Evolutionary conservation across 805 yeast species (phyloP).

Genomic region (Ogataea sp.): DNA sequence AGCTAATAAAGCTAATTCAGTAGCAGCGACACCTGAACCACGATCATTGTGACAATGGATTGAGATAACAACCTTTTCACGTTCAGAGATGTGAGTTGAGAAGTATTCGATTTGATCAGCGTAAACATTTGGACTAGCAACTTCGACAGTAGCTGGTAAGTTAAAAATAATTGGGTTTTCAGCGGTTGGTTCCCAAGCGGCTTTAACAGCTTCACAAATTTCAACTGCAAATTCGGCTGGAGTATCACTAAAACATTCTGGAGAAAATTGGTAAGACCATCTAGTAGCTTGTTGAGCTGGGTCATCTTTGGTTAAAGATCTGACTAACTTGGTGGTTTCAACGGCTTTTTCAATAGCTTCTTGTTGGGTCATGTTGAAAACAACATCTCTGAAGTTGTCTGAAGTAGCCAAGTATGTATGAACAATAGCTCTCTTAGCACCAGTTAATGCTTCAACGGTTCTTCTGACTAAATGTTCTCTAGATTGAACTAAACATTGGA

Average conservation of each 20-base stretch:
- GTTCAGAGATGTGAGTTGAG: conserved; percentile 55
- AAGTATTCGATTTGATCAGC: conserved; percentile 80
- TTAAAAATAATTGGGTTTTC: conserved; percentile 71
- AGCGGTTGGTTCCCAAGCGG: conserved; percentile 71
- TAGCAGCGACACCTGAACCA: conserved; percentile 80
- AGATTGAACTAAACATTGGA: conserved; percentile 72
- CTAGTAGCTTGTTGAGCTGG: conserved; percentile 53
- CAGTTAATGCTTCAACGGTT: conserved; percentile 65
- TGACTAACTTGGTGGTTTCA: conserved; percentile 60
- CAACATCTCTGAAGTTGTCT: conserved; percentile 67
- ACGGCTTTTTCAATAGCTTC: conserved; percentile 65
- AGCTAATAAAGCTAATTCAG: conserved; percentile 70
- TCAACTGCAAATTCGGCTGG: conserved; percentile 67
- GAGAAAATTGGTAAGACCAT: conserved; percentile 72
- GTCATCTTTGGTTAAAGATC: conserved; percentile 67
- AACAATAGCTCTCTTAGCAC: conserved; percentile 65
- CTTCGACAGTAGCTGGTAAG: conserved; percentile 77
- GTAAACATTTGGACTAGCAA: conserved; percentile 65
- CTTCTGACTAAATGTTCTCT: conserved; percentile 66
- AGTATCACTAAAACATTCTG: conserved; percentile 72
- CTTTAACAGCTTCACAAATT: conserved; percentile 73
- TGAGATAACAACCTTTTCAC: conserved; percentile 64
- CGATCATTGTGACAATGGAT: conserved; percentile 75
- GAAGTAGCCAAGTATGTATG: conserved; percentile 74
- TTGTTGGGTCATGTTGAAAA: conserved; percentile 61